Conservation (phyloP, 2,329 filamentous ascomycete genomes). For the Amesomyces nigricolor region DNA sequence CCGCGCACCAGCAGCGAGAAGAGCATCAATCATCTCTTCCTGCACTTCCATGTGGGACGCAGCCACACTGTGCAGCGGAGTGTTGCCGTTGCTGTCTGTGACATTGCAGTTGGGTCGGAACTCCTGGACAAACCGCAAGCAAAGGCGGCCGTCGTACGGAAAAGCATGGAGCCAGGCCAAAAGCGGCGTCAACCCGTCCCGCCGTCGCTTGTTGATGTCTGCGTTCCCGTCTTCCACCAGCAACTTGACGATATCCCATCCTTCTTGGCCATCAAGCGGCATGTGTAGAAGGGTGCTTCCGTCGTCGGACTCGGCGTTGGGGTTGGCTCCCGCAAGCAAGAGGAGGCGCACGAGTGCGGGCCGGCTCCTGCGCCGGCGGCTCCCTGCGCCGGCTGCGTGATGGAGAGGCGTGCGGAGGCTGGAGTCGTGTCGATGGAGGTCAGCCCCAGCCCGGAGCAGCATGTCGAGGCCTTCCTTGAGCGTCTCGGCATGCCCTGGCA, state of each 20-base stretch:
- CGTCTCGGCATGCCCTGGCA: slow-evolving; percentile 10
- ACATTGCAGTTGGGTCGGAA: slow-evolving; percentile 9
- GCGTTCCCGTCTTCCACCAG: slow-evolving; percentile 25
- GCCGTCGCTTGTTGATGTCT: slow-evolving; percentile 24
- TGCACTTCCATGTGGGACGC: background rate
- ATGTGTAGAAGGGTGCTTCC: slow-evolving; percentile 16
- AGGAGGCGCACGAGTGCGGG: slow-evolving; percentile 24
- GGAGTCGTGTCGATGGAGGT: slow-evolving; percentile 4
- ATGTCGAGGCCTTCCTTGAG: slow-evolving; percentile 3
- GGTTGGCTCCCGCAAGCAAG: slow-evolving; percentile 31
- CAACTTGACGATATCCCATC: slow-evolving; percentile 19
- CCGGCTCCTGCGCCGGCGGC: background rate
- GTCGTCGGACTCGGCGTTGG: slow-evolving; percentile 20
- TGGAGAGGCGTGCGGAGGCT: slow-evolving; percentile 23
- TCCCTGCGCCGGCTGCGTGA: slow-evolving; percentile 6
- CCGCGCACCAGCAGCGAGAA: slow-evolving; percentile 7
- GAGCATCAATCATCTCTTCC: background rate
- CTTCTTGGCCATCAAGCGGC: background rate
- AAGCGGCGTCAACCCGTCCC: slow-evolving; percentile 25
- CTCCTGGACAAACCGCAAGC: slow-evolving; percentile 2
- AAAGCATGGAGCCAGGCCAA: background rate
- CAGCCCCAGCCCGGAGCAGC: slow-evolving; percentile 5
- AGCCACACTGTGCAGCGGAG: background rate
- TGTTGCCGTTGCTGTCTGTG: slow-evolving; percentile 3
- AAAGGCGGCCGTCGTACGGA: background rate